Conservation (phyloP, 352 stramenopile species). For the Globisporangium cylindrosporum region DNA sequence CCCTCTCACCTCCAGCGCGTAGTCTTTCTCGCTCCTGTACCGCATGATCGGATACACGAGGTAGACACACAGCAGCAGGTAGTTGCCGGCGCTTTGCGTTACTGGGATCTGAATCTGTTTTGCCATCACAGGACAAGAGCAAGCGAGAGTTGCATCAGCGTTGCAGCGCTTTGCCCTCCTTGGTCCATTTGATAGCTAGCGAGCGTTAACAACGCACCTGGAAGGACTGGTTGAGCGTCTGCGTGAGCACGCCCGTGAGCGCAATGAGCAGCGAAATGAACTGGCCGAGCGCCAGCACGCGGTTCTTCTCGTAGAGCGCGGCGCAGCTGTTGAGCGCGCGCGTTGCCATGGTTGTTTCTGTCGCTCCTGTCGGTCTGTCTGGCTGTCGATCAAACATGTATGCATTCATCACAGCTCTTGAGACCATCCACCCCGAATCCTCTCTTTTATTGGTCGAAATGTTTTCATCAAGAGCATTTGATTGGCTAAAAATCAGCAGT, state of each 20-base stretch:
- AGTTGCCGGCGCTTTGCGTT: constrained; percentile 72
- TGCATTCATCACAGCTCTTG: background rate
- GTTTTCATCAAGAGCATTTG: background rate
- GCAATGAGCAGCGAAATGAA: constrained; percentile 89
- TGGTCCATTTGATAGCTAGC: background rate
- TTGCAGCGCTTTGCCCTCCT: background rate
- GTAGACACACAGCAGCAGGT: constrained; percentile 63
- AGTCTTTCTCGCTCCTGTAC: constrained; percentile 39
- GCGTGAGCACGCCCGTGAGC: constrained; percentile 84
- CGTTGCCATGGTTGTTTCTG: background rate
- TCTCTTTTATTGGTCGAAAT: background rate
- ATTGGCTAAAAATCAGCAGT: background rate
- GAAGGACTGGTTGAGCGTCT: constrained; percentile 79
- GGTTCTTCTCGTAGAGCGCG: constrained; percentile 44
- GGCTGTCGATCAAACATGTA: background rate
- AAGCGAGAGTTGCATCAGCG: background rate
- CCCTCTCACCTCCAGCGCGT: constrained; percentile 39
- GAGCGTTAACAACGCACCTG: constrained; percentile 23
- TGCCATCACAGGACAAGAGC: background rate
- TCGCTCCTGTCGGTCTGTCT: background rate
- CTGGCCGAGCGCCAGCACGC: constrained; percentile 77
- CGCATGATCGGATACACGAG: constrained; percentile 42
- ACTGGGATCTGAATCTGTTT: constrained; percentile 71
- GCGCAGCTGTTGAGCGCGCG: constrained; percentile 2
- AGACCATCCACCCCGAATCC: background rate